phyloP scores from a whole-genome alignment of 2,329 filamentous ascomycete genomes.

The Fusarium heterosporum region DNA sequence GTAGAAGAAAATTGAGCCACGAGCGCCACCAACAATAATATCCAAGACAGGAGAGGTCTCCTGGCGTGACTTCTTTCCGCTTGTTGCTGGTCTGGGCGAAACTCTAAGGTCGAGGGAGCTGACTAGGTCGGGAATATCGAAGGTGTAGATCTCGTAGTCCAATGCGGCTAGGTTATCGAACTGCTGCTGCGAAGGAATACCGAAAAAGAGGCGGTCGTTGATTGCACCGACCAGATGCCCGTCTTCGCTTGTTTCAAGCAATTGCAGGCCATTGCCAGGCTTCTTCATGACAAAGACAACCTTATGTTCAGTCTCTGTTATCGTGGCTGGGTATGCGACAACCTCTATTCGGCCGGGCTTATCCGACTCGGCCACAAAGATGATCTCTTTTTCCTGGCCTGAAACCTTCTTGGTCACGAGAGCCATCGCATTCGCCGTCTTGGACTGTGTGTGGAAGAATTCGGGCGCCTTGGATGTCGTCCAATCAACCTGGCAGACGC shows the following conservation, averaged over 20 bases:
- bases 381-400: slow-evolving; percentile 55
- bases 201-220: slow-evolving; percentile 54
- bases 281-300: slow-evolving; percentile 54
- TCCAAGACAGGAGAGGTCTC: slow-evolving; percentile 66
- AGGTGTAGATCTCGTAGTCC: slow-evolving; percentile 67
- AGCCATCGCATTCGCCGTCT: slow-evolving; percentile 60
- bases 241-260: slow-evolving; percentile 62
- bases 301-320: slow-evolving; percentile 49
- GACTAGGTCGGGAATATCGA: slow-evolving; percentile 72
- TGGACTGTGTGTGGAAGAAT: slow-evolving; percentile 57
- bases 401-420: slow-evolving; percentile 55
- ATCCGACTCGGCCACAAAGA: slow-evolving; percentile 61
- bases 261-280: slow-evolving; percentile 51
- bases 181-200: slow-evolving; percentile 42
- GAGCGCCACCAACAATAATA: slow-evolving; percentile 79
- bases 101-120: slow-evolving; percentile 74
- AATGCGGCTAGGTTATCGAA: slow-evolving; percentile 45
- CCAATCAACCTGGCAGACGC: slow-evolving; percentile 70
- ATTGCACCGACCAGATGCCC: slow-evolving; percentile 65
- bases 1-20: slow-evolving; percentile 85
- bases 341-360: slow-evolving; percentile 54
- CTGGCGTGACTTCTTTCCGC: slow-evolving; percentile 44
- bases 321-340: slow-evolving; percentile 58
- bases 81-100: slow-evolving; percentile 37
- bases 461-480: slow-evolving; percentile 57